Base-by-base conservation (phyloP, 805 yeast species). In the Suhomyces prunicola region DNA sequence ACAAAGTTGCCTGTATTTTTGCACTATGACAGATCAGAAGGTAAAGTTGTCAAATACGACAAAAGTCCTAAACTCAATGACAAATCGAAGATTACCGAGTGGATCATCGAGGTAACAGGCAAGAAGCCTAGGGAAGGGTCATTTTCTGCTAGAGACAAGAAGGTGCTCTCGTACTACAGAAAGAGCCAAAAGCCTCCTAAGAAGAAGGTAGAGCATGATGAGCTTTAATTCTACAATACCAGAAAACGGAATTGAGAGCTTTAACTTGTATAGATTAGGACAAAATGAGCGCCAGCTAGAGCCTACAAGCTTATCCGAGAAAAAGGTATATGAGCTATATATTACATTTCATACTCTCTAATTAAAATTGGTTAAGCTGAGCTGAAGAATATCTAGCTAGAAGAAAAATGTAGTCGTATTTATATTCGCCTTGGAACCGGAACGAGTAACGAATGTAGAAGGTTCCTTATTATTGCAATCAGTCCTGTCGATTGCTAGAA, bases 101-200 rank as follows among this genome's bases (percentile, higher is more conserved):
- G 78, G 74, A 51, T 74, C 27, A 55, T 64, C 10, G 60, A 65
- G 24, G 40, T 55, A 22, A 57, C 68, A 9, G 70, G 67, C 5
- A 44, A 52, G 4, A 31, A 47, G 7, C 76, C 80, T 17, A 49
- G 56, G 0, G 80, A 75, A 56, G 80, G 80, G 3, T 64, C 62
- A 5, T 64, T 70, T 36, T 72, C 77, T 10, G 67, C 69, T 48
- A 69, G 64, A 54, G 77, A 68, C 42, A 58, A 56, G 46, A 65
- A 66, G 57, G 62, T 56, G 35, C 61, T 63, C 47, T 53, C 65
- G 12, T 66, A 68, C 48, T 68, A 66, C 54, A 67, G 79, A 54
- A 61, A 59, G 2, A 71, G 68, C 6, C 66, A 61, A 48, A 63
- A 59, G 46, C 50, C 52, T 3, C 50, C 48, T 7, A 50, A 50